A percentile compares a stretch with the other conserved stretches of the same genome.
These are phyloP conservation scores for Taphrina betulina DNA, from an alignment of 1,139 yeast species.

Conservation along the genomic window DNA sequence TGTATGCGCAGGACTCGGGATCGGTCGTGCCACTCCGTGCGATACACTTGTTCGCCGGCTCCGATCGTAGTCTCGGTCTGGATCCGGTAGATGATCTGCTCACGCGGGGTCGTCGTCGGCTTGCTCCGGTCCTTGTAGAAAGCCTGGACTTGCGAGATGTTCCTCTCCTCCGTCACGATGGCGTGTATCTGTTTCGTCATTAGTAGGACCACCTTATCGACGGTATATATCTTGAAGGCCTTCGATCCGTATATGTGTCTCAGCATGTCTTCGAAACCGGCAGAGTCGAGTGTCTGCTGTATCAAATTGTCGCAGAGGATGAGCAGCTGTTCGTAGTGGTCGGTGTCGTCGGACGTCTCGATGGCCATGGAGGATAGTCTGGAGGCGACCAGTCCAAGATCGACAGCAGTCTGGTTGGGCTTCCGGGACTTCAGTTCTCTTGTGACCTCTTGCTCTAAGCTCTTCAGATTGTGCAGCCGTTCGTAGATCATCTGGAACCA, in stretches of 20 bases:
- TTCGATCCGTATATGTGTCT: conserved; percentile 93
- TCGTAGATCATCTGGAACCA: conserved; percentile 77
- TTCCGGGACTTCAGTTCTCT: conserved; percentile 57
- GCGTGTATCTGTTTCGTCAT: conserved; percentile 83
- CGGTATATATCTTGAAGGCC: conserved; percentile 87
- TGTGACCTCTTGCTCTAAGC: conserved; percentile 63
- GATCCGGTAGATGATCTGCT: conserved; percentile 86
- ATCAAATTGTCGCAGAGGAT: conserved; percentile 70
- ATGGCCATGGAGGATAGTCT: conserved; percentile 59
- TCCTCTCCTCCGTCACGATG: conserved; percentile 74
- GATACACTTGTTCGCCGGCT: conserved; percentile 86
- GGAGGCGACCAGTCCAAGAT: conserved; percentile 57
- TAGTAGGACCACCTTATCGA: conserved; percentile 89
- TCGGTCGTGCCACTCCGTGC: conserved; percentile 64
- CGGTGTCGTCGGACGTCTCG: conserved; percentile 26
- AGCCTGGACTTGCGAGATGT: conserved; percentile 74
- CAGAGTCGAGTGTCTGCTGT: conserved; percentile 90
- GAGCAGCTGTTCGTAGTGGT: conserved; percentile 65
- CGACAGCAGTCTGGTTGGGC: conserved; percentile 81
- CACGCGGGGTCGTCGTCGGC: conserved; percentile 62
- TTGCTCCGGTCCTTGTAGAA: conserved; percentile 76
- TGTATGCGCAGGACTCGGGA: conserved; percentile 65
- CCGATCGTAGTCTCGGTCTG: conserved; percentile 80
- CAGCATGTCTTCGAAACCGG: conserved; percentile 90
- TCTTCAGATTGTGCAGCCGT: conserved; percentile 74